Percentiles rank a stretch among this genome's conserved stretches.
Conservation (phyloP, 179 eudicot species). For the Patellifolia procumbens region DNA sequence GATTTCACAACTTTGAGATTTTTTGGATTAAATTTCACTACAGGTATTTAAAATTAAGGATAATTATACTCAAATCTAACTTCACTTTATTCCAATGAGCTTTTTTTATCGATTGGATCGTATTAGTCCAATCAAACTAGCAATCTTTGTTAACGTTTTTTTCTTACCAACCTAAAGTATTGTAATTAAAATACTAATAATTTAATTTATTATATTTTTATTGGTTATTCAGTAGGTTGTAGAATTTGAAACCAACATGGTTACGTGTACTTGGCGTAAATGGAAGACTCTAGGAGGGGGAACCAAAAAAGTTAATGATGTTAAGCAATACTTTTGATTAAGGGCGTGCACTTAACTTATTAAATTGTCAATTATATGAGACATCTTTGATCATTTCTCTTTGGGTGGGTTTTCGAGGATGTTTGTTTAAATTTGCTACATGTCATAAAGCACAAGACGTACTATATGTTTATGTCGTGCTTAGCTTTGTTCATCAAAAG, state of each 20-base stretch:
- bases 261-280: conserved; percentile 9
- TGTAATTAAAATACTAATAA: too few relatives aligned
- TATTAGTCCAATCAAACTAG: too few relatives aligned
- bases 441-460: conserved; percentile 4
- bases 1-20: too few relatives aligned
- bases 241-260: conserved; percentile 19
- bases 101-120: too few relatives aligned
- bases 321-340: conserved; percentile 10
- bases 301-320: conserved; percentile 1
- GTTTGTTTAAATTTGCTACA: not conserved
- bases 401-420: not conserved
- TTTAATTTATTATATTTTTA: not conserved
- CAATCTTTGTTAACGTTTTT: too few relatives aligned
- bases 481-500: conserved; percentile 12
- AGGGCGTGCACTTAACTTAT: conserved; percentile 18
- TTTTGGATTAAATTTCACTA: too few relatives aligned
- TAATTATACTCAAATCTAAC: too few relatives aligned
- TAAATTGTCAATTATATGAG: not conserved
- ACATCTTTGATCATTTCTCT: conserved; percentile 11
- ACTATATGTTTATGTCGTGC: not conserved
- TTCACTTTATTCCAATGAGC: too few relatives aligned
- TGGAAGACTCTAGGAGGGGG: conserved; percentile 3
- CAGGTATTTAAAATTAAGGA: too few relatives aligned
- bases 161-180: too few relatives aligned
- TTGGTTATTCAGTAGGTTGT: not conserved